Percentiles rank a stretch among this genome's conserved stretches.
Conservation (phyloP, 106 monocot genomes). For the Posidonia australis region DNA sequence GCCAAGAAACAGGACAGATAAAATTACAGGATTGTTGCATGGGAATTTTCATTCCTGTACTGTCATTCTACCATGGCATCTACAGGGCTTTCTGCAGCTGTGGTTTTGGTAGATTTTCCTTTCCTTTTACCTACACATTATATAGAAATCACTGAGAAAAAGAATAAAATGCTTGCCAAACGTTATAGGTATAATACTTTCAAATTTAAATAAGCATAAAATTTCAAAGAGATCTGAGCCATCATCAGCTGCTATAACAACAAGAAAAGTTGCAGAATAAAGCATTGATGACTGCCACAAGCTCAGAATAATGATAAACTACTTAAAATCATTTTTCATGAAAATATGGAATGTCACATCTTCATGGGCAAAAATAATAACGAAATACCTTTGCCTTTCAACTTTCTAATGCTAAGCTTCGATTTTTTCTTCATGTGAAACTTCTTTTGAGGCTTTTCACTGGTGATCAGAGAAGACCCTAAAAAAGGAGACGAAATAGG, state of each 20-base stretch:
- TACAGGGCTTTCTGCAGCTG: neutral
- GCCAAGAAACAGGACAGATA: no score
- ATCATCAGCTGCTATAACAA: neutral
- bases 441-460: slow-evolving; percentile 15
- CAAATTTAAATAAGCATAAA: neutral
- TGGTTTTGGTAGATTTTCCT: slow-evolving; percentile 1
- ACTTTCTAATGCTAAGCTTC: slow-evolving; percentile 23
- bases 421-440: slow-evolving; percentile 26
- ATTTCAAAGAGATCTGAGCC: neutral
- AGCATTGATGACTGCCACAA: no score
- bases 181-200: neutral
- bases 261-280: neutral
- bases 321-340: no score
- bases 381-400: slow-evolving; percentile 23
- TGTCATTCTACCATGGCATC: slow-evolving; percentile 29
- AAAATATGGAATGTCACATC: neutral
- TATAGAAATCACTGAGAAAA: neutral
- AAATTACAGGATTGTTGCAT: neutral
- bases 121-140: slow-evolving; percentile 10
- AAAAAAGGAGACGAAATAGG: neutral
- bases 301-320: no score
- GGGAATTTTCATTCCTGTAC: neutral
- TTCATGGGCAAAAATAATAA: neutral
- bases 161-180: neutral
- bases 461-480: slow-evolving; percentile 27